Evolutionary conservation across 257 asterid species (phyloP).

Genomic region (Solanum lycopersicoides): DNA sequence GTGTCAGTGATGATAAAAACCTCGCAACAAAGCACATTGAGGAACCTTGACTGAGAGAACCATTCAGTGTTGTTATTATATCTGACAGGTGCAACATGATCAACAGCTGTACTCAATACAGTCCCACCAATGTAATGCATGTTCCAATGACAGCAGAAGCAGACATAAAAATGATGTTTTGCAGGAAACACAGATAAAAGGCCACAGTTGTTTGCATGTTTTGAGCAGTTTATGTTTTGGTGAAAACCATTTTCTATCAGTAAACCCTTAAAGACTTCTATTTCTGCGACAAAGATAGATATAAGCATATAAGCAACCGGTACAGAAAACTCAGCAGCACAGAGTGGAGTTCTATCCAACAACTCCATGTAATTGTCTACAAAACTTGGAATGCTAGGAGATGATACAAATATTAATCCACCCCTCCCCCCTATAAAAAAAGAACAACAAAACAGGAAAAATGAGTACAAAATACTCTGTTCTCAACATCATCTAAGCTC

Average conservation of each 20-base stretch:
- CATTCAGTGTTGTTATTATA: neutral
- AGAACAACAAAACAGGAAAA: neutral
- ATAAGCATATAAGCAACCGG: neutral
- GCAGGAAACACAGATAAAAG: neutral
- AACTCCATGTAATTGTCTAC: neutral
- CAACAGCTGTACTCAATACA: neutral
- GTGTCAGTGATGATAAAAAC: no score
- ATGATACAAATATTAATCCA: neutral
- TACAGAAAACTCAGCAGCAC: neutral
- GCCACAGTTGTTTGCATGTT: neutral
- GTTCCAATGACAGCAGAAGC: neutral
- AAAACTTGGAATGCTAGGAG: neutral
- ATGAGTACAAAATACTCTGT: neutral
- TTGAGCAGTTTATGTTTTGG: neutral
- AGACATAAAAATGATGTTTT: neutral
- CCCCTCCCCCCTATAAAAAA: neutral
- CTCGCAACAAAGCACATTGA: neutral
- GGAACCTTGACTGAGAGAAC: neutral
- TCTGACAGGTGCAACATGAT: neutral
- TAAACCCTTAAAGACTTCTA: neutral
- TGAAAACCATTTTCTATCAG: neutral
- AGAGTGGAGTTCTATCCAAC: neutral
- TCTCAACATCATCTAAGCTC: neutral
- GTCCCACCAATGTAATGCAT: neutral
- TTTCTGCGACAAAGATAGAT: neutral